Percentiles rank a stretch among this genome's conserved stretches.
phyloP scores from a whole-genome alignment of 2,329 filamentous ascomycete genomes.

The Pleurostoma richardsiae region DNA sequence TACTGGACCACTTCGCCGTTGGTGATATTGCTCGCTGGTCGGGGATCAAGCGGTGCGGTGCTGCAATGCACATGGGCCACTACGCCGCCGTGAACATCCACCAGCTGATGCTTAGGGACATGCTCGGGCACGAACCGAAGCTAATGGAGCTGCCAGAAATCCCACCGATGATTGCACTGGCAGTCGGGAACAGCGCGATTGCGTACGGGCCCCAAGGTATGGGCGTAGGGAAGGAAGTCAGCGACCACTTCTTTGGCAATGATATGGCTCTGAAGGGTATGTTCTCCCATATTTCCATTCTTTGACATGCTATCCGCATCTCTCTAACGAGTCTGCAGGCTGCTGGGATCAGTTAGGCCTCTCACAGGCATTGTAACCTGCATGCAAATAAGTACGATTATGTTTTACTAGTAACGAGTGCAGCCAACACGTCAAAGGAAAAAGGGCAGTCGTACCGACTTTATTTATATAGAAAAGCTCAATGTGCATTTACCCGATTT shows the following conservation, averaged over 20 bases:
- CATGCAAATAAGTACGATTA: too few species aligned
- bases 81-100: conserved; percentile 63
- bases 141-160: conserved; percentile 47
- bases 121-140: conserved; percentile 30
- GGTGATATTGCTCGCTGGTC: conserved; percentile 69
- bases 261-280: conserved; percentile 62
- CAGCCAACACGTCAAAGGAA: too few species aligned
- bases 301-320: too few species aligned
- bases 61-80: conserved; percentile 70
- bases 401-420: too few species aligned
- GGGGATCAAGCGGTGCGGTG: conserved; percentile 75
- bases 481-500: too few species aligned
- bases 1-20: conserved; percentile 58
- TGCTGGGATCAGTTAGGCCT: too few species aligned
- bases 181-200: conserved; percentile 65
- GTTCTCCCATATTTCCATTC: conserved; percentile 19
- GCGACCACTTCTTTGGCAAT: conserved; percentile 60
- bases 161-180: conserved; percentile 64
- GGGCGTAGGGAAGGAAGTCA: conserved; percentile 55
- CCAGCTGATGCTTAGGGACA: conserved; percentile 48
- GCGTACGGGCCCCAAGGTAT: conserved; percentile 56
- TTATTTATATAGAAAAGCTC: too few species aligned
- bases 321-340: too few species aligned
- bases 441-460: too few species aligned
- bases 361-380: too few species aligned